Evolutionary conservation across 352 stramenopile genomes (phyloP).

Genomic region (Globisporangium cystogenes): DNA sequence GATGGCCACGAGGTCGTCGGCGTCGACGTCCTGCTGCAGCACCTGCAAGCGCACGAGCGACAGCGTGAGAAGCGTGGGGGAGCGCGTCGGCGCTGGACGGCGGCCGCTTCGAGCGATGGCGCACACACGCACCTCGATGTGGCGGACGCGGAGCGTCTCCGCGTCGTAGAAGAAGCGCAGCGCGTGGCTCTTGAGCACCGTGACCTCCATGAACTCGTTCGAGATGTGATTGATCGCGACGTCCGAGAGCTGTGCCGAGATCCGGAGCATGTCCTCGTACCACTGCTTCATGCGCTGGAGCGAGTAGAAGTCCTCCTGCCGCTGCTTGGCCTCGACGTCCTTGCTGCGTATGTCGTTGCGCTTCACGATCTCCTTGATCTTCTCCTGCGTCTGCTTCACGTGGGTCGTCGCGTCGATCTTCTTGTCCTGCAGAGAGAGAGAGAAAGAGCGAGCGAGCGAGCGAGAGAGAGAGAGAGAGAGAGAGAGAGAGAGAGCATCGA

Average conservation of each 20-base stretch:
- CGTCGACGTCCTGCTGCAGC: conserved; percentile 15
- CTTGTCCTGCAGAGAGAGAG: conserved; percentile 35
- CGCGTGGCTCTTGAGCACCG: conserved; percentile 40
- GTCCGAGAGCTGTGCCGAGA: conserved; percentile 45
- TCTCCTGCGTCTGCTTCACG: conserved; percentile 54
- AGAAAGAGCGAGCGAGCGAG: too few species aligned
- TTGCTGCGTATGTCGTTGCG: conserved; percentile 68
- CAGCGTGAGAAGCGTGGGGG: conserved; percentile 3
- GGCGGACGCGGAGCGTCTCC: conserved; percentile 42
- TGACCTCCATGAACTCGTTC: conserved; percentile 57
- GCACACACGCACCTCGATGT: conserved; percentile 40
- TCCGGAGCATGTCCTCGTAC: conserved; percentile 59
- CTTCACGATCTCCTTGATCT: conserved; percentile 46
- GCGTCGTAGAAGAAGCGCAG: conserved; percentile 56
- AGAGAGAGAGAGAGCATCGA: not conserved
- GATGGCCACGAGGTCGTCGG: conserved; percentile 42
- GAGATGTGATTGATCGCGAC: conserved; percentile 52
- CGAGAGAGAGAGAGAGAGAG: too few species aligned
- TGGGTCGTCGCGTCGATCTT: conserved; percentile 69
- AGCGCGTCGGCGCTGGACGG: too few species aligned
- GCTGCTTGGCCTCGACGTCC: conserved; percentile 65
- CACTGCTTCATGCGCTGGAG: conserved; percentile 74
- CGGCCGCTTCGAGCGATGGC: not conserved
- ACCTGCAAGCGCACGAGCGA: conserved; percentile 5
- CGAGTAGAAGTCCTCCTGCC: conserved; percentile 62